Evolutionary conservation across 2,329 filamentous ascomycete species (phyloP), one percentile per base, ranked within the genome.

Genomic region (Botrytis squamosa): DNA sequence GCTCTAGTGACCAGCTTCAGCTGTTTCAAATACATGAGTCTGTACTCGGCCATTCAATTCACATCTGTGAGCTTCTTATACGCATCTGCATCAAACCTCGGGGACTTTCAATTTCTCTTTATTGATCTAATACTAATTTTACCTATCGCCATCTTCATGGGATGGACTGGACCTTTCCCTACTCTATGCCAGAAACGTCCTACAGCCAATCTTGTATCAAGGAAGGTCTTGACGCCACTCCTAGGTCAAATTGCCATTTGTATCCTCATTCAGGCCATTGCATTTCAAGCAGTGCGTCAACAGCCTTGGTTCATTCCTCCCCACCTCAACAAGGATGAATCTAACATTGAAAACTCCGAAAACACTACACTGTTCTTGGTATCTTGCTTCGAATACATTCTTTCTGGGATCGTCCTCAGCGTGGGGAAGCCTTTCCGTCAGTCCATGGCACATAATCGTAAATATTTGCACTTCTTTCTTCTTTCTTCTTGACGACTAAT

Each of bases 1-100:
- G 93, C 97, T 49, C 87, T 99, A 49, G 95, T 98, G n/a, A 99
- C 96, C 20, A 97, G 94, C 83, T 99, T 99, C 85, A 97, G 93
- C 84, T 99, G 96, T 85, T 99, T 99, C 88, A 99, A 98, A 85
- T 99, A 97, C 84, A 99, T 99, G 97, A 97, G 93, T 79, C 84
- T 99, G 77, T 99, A 99, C 85, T 98, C 95, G 3, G 95, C 96
- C n/a, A 99, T 99, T 77, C 96, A 99, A 82, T 99, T 99, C 85
- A 97, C 94, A 12, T 94, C 93, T 0, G 97, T 99, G 80, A 97
- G 93, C 86, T 98, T 99, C 81, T 87, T 99, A 25, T 99, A 99
- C 82, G 93, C 94, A 10, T 94, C 91, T 12, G 97, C 93, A 18
- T 97, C 93, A 14, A 99, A 99, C 81, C 86, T 99, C 9, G 97